phyloP scores from a whole-genome alignment of 2,329 filamentous ascomycete genomes.

The Claviceps sp. region DNA sequence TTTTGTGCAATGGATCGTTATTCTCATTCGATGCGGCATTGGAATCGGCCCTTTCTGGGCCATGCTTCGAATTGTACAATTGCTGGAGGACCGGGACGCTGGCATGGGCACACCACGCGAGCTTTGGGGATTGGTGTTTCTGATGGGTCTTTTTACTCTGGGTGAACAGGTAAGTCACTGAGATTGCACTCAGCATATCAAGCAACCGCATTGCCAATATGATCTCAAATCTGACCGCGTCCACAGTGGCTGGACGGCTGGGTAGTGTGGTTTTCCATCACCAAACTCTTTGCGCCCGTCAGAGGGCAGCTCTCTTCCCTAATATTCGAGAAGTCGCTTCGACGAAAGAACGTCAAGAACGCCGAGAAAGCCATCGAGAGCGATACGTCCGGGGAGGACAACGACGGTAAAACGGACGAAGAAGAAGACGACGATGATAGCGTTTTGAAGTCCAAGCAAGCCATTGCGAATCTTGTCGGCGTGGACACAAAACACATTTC shows the following conservation, averaged over 20 bases:
- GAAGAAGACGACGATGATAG: constrained; percentile 42
- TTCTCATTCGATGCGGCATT: constrained; percentile 39
- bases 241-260: constrained; percentile 46
- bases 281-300: constrained; percentile 50
- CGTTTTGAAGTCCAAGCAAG: constrained; percentile 41
- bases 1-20: constrained; percentile 44
- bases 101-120: constrained; percentile 33
- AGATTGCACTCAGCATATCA: background rate
- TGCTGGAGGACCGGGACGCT: constrained; percentile 42
- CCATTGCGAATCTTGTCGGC: constrained; percentile 66
- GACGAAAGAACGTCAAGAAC: constrained; percentile 63
- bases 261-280: constrained; percentile 53
- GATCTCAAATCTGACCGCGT: constrained; percentile 2
- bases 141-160: constrained; percentile 47
- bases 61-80: constrained; percentile 50
- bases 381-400: constrained; percentile 15
- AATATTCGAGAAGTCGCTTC: constrained; percentile 65
- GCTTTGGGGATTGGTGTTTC: constrained; percentile 56
- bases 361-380: constrained; percentile 32
- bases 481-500: constrained; percentile 58
- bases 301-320: constrained; percentile 57
- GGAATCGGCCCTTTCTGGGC: constrained; percentile 59
- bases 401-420: constrained; percentile 26
- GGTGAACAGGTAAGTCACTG: constrained; percentile 26
- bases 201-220: background rate